These are phyloP conservation scores for Plasmodium coatneyi DNA, from an alignment of 169 alveolate species.

Conservation along the genomic window DNA sequence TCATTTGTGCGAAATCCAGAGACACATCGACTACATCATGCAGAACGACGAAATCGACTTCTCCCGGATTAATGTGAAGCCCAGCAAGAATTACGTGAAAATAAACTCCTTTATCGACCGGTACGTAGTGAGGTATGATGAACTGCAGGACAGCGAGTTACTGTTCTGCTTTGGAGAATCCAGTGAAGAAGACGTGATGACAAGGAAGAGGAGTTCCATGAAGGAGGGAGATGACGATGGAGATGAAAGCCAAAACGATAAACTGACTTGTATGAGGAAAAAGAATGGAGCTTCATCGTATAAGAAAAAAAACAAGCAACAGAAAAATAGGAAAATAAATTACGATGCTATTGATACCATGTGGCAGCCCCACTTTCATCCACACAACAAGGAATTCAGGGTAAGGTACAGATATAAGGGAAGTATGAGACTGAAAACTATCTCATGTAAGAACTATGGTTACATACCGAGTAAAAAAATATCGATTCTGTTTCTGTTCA, in stretches of 20 bases:
- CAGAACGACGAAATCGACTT: conserved; percentile 43
- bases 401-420: conserved; percentile 83
- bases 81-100: conserved; percentile 8
- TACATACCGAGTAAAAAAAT: conserved; percentile 76
- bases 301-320: conserved; percentile 28
- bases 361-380: conserved; percentile 86
- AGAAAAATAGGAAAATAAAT: conserved; percentile 62
- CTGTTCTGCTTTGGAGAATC: conserved; percentile 71
- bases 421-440: conserved; percentile 80
- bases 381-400: conserved; percentile 83
- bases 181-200: conserved; percentile 52
- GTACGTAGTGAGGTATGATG: conserved; percentile 26
- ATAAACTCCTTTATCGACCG: conserved; percentile 20
- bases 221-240: not conserved
- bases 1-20: conserved; percentile 1
- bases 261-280: not conserved
- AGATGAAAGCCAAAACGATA: not conserved
- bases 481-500: conserved; percentile 77
- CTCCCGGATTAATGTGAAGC: conserved; percentile 16
- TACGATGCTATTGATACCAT: conserved; percentile 78
- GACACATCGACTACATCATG: conserved; percentile 27
- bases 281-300: not conserved
- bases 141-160: conserved; percentile 35
- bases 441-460: conserved; percentile 79
- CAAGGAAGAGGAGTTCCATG: not conserved